Evolutionary conservation across 164 flowering plant genomes (phyloP), one percentile per base, ranked within the genome.

Genomic region (Taxillus chinensis): DNA sequence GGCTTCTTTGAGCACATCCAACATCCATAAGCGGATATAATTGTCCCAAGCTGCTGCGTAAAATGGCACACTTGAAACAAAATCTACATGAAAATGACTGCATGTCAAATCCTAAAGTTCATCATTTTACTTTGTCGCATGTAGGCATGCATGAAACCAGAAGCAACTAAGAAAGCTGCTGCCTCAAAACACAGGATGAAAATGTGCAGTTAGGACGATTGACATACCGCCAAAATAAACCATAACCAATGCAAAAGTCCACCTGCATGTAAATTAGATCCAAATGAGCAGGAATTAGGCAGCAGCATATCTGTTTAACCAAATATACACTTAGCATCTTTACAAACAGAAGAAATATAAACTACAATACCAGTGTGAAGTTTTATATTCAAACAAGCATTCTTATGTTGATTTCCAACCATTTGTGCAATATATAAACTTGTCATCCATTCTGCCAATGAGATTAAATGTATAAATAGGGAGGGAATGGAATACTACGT

Each of bases 161-260:
- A n/a, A 12, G 51, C 12, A 48, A 5, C 51, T 48, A 48, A 8
- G 51, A 48, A 0, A 48, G 14, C 4, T 27, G 27, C 27, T 27
- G 27, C 14, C 51, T 48, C 12, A 8, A 48, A 8, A 8, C 51
- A 14, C 8, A 51, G 5, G 54, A 3, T 5, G 15, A 51, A 15
- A 51, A 15, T 14, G 15, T 14, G 10, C 15, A 6, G 54, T 51
- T 48, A 48, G 1, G 12, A 14, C 4, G 27, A 14, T 51, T n/a
- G 61, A 64, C 77, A 64, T 83, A 90, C 95, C 83, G 74, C 82
- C n/a, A 69, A 90, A 90, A 68, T 88, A 90, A 66, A 83, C 45
- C 63, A 73, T 78, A 63, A 86, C 87, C 51, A 90, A 67, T 14
- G 86, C 56, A 70, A 90, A 90, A 52, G 97, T 87, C 97, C 97